Conservation (phyloP, 2,329 filamentous ascomycete species). For the Phialocephala subalpina region DNA sequence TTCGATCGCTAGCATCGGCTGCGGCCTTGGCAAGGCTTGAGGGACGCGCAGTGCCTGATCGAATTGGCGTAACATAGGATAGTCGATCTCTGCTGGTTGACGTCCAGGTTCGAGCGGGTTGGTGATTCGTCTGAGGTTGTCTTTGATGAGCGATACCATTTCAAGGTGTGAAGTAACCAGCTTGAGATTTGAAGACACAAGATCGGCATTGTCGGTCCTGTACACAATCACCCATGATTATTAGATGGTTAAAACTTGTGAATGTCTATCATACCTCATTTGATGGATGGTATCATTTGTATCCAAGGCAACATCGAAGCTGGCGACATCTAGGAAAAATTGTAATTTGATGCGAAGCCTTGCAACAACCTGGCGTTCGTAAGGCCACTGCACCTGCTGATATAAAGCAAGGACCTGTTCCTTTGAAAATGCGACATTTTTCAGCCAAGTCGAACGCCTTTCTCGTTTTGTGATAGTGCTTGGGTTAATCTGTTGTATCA, state of each 20-base stretch:
- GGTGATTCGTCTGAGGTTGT: conserved; percentile 35
- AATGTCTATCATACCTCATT: conserved; percentile 23
- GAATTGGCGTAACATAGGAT: conserved; percentile 36
- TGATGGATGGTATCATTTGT: conserved; percentile 28
- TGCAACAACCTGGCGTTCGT: conserved; percentile 29
- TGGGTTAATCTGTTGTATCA: conserved; percentile 36
- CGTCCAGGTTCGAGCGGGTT: conserved; percentile 32
- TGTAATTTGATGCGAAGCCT: conserved; percentile 32
- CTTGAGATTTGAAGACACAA: conserved; percentile 32
- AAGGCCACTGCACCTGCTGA: conserved; percentile 33
- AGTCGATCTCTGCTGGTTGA: conserved; percentile 33
- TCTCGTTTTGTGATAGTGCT: conserved; percentile 22
- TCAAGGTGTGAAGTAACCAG: conserved; percentile 35
- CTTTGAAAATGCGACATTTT: conserved; percentile 24
- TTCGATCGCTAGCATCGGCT: conserved; percentile 30
- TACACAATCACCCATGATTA: background rate
- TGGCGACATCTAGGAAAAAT: conserved; percentile 33
- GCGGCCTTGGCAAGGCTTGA: conserved; percentile 2
- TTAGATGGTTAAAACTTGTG: background rate
- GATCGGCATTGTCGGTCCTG: conserved; percentile 19
- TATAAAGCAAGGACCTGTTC: conserved; percentile 29
- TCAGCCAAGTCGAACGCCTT: conserved; percentile 32
- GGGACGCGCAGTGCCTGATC: conserved; percentile 35
- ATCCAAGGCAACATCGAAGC: conserved; percentile 27
- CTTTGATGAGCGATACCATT: conserved; percentile 33